Evolutionary conservation across 2,329 filamentous ascomycete species (phyloP).

Genomic region (Penicillium sp.): DNA sequence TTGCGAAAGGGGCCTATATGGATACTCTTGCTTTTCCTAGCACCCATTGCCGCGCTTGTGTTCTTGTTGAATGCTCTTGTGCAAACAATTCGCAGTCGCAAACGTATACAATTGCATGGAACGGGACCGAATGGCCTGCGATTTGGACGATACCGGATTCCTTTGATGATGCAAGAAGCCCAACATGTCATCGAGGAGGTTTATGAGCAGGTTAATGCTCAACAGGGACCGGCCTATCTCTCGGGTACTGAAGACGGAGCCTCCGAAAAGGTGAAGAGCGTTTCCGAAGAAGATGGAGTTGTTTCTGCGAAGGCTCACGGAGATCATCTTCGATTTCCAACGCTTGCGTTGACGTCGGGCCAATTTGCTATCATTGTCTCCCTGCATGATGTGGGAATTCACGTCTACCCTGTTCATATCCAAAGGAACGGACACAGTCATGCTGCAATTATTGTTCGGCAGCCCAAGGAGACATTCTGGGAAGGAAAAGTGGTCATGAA

Average conservation of each 20-base stretch:
- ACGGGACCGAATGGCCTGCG: conserved; percentile 61
- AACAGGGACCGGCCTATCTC: conserved; percentile 66
- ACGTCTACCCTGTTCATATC: conserved; percentile 51
- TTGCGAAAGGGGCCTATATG: conserved; percentile 57
- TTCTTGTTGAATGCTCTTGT: conserved; percentile 71
- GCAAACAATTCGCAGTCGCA: conserved; percentile 68
- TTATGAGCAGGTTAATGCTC: conserved; percentile 65
- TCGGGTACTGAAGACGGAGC: conserved; percentile 29
- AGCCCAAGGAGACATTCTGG: conserved; percentile 58
- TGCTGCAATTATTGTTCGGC: conserved; percentile 81
- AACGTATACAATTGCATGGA: conserved; percentile 71
- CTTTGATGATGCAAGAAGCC: conserved; percentile 68
- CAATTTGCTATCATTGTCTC: conserved; percentile 82
- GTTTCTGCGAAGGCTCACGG: neutral
- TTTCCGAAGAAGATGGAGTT: too few species aligned
- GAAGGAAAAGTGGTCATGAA: conserved; percentile 72
- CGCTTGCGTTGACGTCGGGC: conserved; percentile 67
- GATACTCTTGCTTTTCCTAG: conserved; percentile 59
- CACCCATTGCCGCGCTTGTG: conserved; percentile 64
- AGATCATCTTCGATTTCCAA: conserved; percentile 44
- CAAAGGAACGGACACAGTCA: conserved; percentile 70
- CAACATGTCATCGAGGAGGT: conserved; percentile 70
- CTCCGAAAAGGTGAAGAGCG: conserved; percentile 2
- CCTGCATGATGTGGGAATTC: conserved; percentile 59
- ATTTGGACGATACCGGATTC: conserved; percentile 66